These are phyloP conservation scores for Candida yuanshanica DNA, from an alignment of 805 yeast genomes.

Conservation along the genomic window DNA sequence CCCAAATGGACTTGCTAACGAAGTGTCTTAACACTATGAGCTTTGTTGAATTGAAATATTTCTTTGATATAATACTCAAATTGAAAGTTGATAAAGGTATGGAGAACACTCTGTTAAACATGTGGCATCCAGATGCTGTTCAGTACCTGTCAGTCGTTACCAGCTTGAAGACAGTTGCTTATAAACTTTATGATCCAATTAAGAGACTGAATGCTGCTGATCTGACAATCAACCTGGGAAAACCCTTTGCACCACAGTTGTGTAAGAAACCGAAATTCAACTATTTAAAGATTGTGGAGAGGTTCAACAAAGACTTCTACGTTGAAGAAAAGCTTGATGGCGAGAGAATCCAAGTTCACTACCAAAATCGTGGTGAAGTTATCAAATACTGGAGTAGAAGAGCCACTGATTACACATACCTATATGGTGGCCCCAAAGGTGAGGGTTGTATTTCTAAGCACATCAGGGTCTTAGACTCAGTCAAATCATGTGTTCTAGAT, in stretches of 20 bases:
- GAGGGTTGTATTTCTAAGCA: conserved; percentile 52
- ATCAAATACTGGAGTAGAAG: conserved; percentile 47
- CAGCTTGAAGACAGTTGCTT: conserved; percentile 54
- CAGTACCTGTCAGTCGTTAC: conserved; percentile 60
- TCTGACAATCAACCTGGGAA: conserved; percentile 28
- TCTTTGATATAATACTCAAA: conserved; percentile 62
- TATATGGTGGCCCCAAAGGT: conserved; percentile 53
- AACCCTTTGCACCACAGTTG: conserved; percentile 68
- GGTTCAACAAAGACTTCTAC: conserved; percentile 44
- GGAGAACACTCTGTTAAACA: conserved; percentile 49
- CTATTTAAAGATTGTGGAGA: conserved; percentile 45
- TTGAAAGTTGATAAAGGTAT: conserved; percentile 53
- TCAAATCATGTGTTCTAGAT: conserved; percentile 48
- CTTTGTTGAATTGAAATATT: conserved; percentile 59
- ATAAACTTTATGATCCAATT: conserved; percentile 46
- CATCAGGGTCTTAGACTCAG: conserved; percentile 32
- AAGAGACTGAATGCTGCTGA: conserved; percentile 37
- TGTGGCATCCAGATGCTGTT: conserved; percentile 79
- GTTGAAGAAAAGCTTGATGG: conserved; percentile 95
- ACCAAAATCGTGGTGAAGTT: conserved; percentile 35
- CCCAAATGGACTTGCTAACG: conserved; percentile 39
- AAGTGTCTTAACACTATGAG: conserved; percentile 50
- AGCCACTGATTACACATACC: conserved; percentile 64
- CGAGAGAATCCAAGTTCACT: conserved; percentile 79
- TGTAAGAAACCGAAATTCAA: conserved; percentile 50